Evolutionary conservation across 495 filamentous ascomycete genomes (phyloP), one percentile per base, ranked within the genome.

Genomic region (Penicillium cinerascens): DNA sequence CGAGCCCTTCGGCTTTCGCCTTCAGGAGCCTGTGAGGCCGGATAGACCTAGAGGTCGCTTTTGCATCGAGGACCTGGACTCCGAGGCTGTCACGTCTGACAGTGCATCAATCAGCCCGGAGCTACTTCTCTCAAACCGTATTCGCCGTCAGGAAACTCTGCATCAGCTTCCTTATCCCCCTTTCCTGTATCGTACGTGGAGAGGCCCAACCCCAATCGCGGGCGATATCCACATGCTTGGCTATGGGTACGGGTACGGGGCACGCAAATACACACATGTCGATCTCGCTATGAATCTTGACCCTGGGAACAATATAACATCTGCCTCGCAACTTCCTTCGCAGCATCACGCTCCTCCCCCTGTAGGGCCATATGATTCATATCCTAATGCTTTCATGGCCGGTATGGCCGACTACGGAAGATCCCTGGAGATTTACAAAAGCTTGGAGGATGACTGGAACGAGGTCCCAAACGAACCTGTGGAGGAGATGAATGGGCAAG

Each of bases 51-150:
- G 37, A 16, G 6, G 22, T 23, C 2, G 11, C 37, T 44, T 6
- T 13, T 20, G 17, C 6, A 11, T 16, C 6, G 54, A 59, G 0
- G 58, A 61, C 2, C 23, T 54, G 2, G 53, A 60, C n/a, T 56
- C 52, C 6, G 39, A 45, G 15, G 49, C 49, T 2, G 29, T 60
- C 25, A 46, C 53, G 6, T 60, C 53, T 0, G 53, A 47, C 15
- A 51, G 47, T n/a, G 26, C 49, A 37, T 49, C 54, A 11, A 26
- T 48, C n/a, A 48, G 11, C 8, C 18, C 43, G 9, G 54, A 51
- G n/a, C 17, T 44, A 16, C 36, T 29, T 26, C 36, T 52, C 22
- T 11, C 33, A 3, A 10, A 20, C 6, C 42, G 42, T 7, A 1
- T 7, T 9, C 47, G 49, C 11, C 54, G 43, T 9, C 36, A 25